Conservation (phyloP, 495 filamentous ascomycete species). For the Daldinia vernicosa region DNA sequence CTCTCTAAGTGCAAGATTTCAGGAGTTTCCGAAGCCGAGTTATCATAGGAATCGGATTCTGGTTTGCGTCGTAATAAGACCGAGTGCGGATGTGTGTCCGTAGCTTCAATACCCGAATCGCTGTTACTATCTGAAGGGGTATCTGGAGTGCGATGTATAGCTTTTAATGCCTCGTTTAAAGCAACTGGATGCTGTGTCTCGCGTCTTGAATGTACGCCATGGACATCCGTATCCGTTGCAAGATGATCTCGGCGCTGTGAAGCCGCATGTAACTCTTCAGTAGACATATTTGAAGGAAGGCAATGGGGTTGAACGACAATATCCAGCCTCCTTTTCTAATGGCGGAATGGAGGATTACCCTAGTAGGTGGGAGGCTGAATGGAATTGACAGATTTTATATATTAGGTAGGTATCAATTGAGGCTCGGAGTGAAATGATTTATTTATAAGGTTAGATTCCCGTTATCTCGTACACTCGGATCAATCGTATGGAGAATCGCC, state of each 20-base stretch:
- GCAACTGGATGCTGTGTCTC: conserved; percentile 29
- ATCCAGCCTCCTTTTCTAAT: neutral
- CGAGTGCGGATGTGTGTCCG: conserved; percentile 16
- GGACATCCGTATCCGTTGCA: neutral
- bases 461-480: conserved; percentile 33
- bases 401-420: conserved; percentile 6
- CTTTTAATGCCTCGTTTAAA: conserved; percentile 30
- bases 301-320: neutral
- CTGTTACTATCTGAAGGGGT: conserved; percentile 36
- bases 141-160: conserved; percentile 28
- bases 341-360: neutral
- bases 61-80: conserved; percentile 29
- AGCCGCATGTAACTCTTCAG: conserved; percentile 7
- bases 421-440: conserved; percentile 7
- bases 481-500: conserved; percentile 25
- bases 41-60: conserved; percentile 35
- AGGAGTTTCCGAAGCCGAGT: conserved; percentile 30
- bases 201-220: conserved; percentile 16
- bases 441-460: conserved; percentile 18
- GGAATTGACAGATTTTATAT: neutral
- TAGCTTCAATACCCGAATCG: conserved; percentile 32
- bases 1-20: conserved; percentile 31
- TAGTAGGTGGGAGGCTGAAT: neutral
- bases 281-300: conserved; percentile 18
- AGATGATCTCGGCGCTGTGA: neutral